Conservation (phyloP, 2,329 filamentous ascomycete species). For the Cryoendolithus antarcticus region DNA sequence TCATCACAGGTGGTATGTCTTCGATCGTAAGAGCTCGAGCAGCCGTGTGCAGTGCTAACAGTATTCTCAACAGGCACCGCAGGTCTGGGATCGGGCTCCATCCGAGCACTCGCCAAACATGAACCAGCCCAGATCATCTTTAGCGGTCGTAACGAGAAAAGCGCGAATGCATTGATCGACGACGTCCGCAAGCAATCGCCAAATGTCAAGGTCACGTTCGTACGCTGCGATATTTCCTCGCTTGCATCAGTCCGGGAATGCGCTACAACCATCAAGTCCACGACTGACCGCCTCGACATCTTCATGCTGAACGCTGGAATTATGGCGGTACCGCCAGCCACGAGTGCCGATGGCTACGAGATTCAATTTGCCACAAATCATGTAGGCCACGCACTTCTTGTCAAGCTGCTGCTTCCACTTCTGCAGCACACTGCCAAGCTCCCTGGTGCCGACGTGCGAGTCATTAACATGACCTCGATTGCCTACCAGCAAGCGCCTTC, state of each 20-base stretch:
- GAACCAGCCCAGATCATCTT: constrained; percentile 42
- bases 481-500: constrained; percentile 12
- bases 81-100: constrained; percentile 23
- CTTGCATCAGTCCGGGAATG: constrained; percentile 11
- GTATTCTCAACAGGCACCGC: constrained; percentile 23
- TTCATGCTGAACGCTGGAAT: constrained; percentile 19
- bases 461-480: constrained; percentile 18
- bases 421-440: constrained; percentile 15
- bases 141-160: constrained; percentile 33
- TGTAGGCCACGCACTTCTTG: constrained; percentile 22
- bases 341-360: constrained; percentile 21
- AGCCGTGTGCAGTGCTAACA: not conserved
- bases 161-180: constrained; percentile 32
- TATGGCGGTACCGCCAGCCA: constrained; percentile 14
- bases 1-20: constrained; percentile 12
- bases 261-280: constrained; percentile 10
- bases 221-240: constrained; percentile 17
- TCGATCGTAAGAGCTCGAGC: not conserved
- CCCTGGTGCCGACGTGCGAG: constrained; percentile 13
- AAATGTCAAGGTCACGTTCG: constrained; percentile 27
- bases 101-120: constrained; percentile 37
- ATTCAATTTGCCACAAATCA: constrained; percentile 24
- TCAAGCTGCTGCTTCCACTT: constrained; percentile 17
- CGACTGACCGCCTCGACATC: constrained; percentile 17
- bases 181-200: constrained; percentile 23